Percentiles rank a stretch among this genome's conserved stretches.
Conservation (phyloP, 2,329 filamentous ascomycete species). For the Microascus cirrosus region DNA sequence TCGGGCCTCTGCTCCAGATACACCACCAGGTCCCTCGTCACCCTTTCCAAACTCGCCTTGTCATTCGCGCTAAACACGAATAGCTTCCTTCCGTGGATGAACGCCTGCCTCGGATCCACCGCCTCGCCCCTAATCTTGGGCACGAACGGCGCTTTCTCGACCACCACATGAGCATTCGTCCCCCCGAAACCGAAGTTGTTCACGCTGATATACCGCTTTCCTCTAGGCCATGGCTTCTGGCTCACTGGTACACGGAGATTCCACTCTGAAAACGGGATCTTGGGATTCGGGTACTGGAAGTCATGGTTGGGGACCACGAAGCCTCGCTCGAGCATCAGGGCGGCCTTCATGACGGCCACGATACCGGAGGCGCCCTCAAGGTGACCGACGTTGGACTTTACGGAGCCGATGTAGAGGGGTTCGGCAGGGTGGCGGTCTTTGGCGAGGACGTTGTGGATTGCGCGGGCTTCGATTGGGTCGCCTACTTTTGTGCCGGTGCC, state of each 20-base stretch:
- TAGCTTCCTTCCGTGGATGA: slow-evolving; percentile 12
- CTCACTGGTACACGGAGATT: slow-evolving; percentile 33
- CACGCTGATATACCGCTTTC: slow-evolving; percentile 37
- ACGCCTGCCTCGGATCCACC: background rate
- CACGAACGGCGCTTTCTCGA: slow-evolving; percentile 23
- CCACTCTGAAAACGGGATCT: slow-evolving; percentile 37
- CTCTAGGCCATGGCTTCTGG: slow-evolving; percentile 32
- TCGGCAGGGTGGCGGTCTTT: slow-evolving; percentile 24
- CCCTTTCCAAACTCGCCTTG: slow-evolving; percentile 18
- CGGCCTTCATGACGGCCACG: slow-evolving; percentile 38
- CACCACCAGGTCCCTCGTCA: slow-evolving; percentile 20
- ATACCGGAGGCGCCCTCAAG: slow-evolving; percentile 40
- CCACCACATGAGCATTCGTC: slow-evolving; percentile 31
- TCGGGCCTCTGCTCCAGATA: slow-evolving; percentile 29
- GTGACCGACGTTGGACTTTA: slow-evolving; percentile 42
- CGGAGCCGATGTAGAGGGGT: slow-evolving; percentile 33
- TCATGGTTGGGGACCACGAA: slow-evolving; percentile 38
- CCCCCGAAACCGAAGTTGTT: slow-evolving; percentile 37
- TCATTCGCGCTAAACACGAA: slow-evolving; percentile 16
- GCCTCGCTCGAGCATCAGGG: slow-evolving; percentile 36
- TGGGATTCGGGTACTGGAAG: slow-evolving; percentile 35
- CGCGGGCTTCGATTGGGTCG: slow-evolving; percentile 42
- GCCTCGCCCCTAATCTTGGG: background rate
- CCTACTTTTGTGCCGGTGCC: slow-evolving; percentile 45
- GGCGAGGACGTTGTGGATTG: slow-evolving; percentile 31